Evolutionary conservation across 208 protist species (phyloP), one percentile per base, ranked within the genome.

Genomic region (Crithidia expoeki): DNA sequence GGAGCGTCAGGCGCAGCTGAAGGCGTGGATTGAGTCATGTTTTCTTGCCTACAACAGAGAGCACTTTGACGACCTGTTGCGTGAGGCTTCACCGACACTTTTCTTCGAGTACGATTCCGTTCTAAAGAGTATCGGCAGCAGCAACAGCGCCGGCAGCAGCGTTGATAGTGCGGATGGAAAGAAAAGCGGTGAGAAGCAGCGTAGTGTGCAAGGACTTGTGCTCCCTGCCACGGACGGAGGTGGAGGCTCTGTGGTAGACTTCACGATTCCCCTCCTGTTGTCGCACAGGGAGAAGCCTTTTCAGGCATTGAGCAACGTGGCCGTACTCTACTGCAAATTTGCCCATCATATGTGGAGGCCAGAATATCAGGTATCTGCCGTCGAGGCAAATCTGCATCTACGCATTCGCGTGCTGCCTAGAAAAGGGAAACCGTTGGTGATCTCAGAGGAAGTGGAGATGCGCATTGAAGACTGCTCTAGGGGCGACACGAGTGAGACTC

Each of bases 91-190:
- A 32, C 50, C 76, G 12, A 42, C 61, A 0, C 60, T 90, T 16
- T 49, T 34, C 25, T 70, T 84, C 51, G 85, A 86, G 58, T 85
- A 84, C 68, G 73, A 90, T 12, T 58, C 70, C n/a, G 69, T 76
- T 30, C 67, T 81, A 32, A n/a, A 52, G 57, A 38, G 23, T 19
- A 50, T 65, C 36, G 36, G 40, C 9, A 25, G 28, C 21, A 21
- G 19, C 0, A 19, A n/a, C 17, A 16, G n/a, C 17, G 55, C 1
- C 34, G 55, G 9, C 16, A 19, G 10, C 27, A n/a, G n/a, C n/a
- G n/a, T n/a, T n/a, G n/a, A n/a, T n/a, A n/a, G n/a, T n/a, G n/a
- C 25, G 50, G 57, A 17, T 28, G 50, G 30, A 28, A 7, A 47
- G 55, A n/a, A 53, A 25, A 34, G 36, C 36, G 36, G 36, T 40